A percentile compares a stretch with the other conserved stretches of the same genome.
These are phyloP conservation scores for Crithidia mellificae DNA, from an alignment of 208 protist species.

Conservation along the genomic window DNA sequence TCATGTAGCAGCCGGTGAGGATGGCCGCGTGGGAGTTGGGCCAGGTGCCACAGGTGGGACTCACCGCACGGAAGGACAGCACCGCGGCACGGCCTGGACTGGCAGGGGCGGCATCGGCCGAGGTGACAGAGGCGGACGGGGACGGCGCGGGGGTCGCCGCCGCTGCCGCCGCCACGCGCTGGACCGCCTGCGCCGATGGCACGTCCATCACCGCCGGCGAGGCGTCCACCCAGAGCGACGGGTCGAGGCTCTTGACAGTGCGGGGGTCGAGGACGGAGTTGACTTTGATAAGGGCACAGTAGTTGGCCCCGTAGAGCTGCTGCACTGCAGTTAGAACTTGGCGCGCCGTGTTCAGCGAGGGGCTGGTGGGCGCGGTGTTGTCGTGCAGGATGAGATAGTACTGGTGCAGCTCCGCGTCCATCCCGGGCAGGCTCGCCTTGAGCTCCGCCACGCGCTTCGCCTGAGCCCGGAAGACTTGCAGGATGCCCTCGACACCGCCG, in stretches of 20 bases:
- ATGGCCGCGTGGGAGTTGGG: constrained; percentile 40
- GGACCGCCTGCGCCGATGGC: constrained; percentile 40
- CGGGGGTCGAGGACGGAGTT: constrained; percentile 66
- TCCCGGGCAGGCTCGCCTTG: constrained; percentile 48
- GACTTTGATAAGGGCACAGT: constrained; percentile 64
- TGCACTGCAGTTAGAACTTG: constrained; percentile 49
- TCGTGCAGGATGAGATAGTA: constrained; percentile 84
- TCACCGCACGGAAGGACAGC: constrained; percentile 39
- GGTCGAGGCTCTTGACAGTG: constrained; percentile 58
- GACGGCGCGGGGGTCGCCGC: constrained; percentile 10
- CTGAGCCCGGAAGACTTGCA: constrained; percentile 52
- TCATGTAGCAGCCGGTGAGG: constrained; percentile 79
- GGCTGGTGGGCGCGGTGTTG: constrained; percentile 33
- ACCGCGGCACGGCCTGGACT: constrained; percentile 13
- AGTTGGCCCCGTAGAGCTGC: constrained; percentile 46
- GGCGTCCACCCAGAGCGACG: constrained; percentile 70
- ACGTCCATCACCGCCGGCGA: constrained; percentile 65
- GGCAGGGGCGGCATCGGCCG: no score
- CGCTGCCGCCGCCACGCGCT: constrained; percentile 21
- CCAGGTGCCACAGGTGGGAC: constrained; percentile 54
- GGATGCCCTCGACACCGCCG: constrained; percentile 56
- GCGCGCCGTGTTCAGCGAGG: constrained; percentile 45
- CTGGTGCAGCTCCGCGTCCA: constrained; percentile 72
- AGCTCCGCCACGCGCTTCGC: constrained; percentile 37
- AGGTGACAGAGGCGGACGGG: no score